Percentiles rank a stretch among this genome's conserved stretches.
phyloP scores from a whole-genome alignment of 768 basidiomycete species.

The Gelatoporia subvermispora region DNA sequence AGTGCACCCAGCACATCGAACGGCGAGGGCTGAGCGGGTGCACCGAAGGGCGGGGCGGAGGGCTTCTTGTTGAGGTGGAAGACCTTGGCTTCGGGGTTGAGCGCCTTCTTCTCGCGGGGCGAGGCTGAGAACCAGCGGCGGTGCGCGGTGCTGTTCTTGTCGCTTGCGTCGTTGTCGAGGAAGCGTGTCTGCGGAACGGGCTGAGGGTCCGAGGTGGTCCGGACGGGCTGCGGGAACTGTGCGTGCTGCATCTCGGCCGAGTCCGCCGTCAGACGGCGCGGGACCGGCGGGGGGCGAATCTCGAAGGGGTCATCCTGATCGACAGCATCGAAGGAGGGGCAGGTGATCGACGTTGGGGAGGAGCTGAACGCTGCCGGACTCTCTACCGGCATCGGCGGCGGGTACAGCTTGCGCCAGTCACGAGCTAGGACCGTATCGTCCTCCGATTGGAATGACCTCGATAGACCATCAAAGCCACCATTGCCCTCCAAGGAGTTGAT shows the following conservation, averaged over 20 bases:
- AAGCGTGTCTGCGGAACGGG: slow-evolving; percentile 12
- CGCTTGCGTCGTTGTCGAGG: slow-evolving; percentile 14
- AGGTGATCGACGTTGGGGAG: slow-evolving; percentile 38
- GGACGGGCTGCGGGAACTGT: slow-evolving; percentile 8
- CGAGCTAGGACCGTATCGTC: slow-evolving; percentile 46
- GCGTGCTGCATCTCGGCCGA: slow-evolving; percentile 19
- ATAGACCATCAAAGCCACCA: slow-evolving; percentile 23
- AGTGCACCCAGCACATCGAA: slow-evolving; percentile 16
- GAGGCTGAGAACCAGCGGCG: slow-evolving; percentile 46
- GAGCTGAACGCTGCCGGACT: slow-evolving; percentile 25
- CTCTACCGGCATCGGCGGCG: slow-evolving; percentile 20
- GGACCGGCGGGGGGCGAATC: slow-evolving; percentile 29
- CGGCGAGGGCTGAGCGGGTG: slow-evolving; percentile 5
- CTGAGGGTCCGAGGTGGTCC: slow-evolving; percentile 18
- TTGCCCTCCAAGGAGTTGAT: slow-evolving; percentile 47
- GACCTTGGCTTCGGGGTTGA: slow-evolving; percentile 85
- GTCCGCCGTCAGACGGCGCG: slow-evolving; percentile 22
- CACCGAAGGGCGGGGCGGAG: slow-evolving; percentile 13
- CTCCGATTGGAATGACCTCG: slow-evolving; percentile 49
- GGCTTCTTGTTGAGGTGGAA: slow-evolving; percentile 43
- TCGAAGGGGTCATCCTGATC: slow-evolving; percentile 46
- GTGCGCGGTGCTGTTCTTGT: slow-evolving; percentile 30
- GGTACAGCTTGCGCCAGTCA: slow-evolving; percentile 42
- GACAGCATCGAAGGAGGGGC: slow-evolving; percentile 23
- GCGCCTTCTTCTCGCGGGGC: slow-evolving; percentile 54